phyloP scores from a whole-genome alignment of 2,329 filamentous ascomycete genomes.

The Aspergillus fumigatus region DNA sequence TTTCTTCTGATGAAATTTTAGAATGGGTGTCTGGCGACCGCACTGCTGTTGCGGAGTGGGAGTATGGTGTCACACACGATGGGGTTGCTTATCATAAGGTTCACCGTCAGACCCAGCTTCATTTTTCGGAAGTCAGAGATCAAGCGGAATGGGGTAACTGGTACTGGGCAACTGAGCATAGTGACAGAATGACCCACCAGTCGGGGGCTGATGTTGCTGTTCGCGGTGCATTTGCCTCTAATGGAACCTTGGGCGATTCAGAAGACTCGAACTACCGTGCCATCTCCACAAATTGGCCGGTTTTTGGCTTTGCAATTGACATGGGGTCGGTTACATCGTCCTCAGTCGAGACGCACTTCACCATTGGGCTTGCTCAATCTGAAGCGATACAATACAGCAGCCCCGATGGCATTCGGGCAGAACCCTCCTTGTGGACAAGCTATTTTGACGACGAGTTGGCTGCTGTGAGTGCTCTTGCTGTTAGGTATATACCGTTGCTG shows the following conservation, averaged over 20 bases:
- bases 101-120: conserved; percentile 44
- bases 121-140: conserved; percentile 46
- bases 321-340: conserved; percentile 42
- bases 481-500: too few relatives aligned
- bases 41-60: conserved; percentile 57
- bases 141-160: conserved; percentile 52
- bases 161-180: conserved; percentile 49
- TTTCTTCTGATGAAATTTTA: conserved; percentile 27
- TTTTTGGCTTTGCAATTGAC: conserved; percentile 51
- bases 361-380: conserved; percentile 48
- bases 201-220: conserved; percentile 46
- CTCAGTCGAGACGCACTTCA: conserved; percentile 42
- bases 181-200: conserved; percentile 41
- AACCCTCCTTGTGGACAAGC: conserved; percentile 48
- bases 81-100: conserved; percentile 60
- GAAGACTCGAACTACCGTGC: conserved; percentile 49
- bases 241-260: conserved; percentile 42
- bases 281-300: conserved; percentile 48
- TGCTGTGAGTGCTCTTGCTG: conserved; percentile 19
- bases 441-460: conserved; percentile 43
- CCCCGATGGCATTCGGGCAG: conserved; percentile 27
- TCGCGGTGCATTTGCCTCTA: conserved; percentile 42
- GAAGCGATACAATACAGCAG: conserved; percentile 47
- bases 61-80: conserved; percentile 47
- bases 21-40: conserved; percentile 68